These are phyloP conservation scores for Podila horticola DNA, from an alignment of 192 early-diverging fungal genomes.

Conservation along the genomic window DNA sequence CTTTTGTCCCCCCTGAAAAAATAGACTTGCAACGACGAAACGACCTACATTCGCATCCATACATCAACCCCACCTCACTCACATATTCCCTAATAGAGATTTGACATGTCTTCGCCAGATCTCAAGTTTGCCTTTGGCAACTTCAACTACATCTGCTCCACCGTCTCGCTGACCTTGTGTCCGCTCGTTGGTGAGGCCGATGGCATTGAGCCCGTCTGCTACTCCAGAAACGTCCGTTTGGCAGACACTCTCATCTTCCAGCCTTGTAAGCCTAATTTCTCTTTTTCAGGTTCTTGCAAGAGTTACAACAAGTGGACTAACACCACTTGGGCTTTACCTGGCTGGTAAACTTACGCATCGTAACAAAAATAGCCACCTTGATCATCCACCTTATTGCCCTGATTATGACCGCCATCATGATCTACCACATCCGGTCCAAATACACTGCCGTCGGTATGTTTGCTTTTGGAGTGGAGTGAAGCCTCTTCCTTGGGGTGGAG, in stretches of 20 bases:
- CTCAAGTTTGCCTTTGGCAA: conserved; percentile 52
- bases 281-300: neutral
- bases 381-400: conserved; percentile 94
- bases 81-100: neutral
- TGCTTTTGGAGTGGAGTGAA: neutral
- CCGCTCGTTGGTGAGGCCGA: conserved; percentile 82
- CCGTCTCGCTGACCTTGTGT: conserved; percentile 87
- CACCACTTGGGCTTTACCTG: too few species aligned
- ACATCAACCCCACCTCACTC: neutral
- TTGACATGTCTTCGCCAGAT: conserved; percentile 15
- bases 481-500: too few species aligned
- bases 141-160: conserved; percentile 92
- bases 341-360: neutral
- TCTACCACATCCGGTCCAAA: conserved; percentile 96
- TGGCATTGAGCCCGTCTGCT: conserved; percentile 89
- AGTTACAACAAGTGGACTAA: too few species aligned
- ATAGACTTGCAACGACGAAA: neutral
- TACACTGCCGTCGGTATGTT: conserved; percentile 96
- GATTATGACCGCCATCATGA: conserved; percentile 98
- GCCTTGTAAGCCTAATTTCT: conserved; percentile 61
- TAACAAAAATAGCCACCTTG: conserved; percentile 73
- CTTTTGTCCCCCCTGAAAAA: too few species aligned
- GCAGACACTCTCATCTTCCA: conserved; percentile 89
- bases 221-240: conserved; percentile 93
- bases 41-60: neutral